These are phyloP conservation scores for Podospora bellae-mahoneyi DNA, from an alignment of 495 filamentous ascomycete genomes.

Conservation along the genomic window DNA sequence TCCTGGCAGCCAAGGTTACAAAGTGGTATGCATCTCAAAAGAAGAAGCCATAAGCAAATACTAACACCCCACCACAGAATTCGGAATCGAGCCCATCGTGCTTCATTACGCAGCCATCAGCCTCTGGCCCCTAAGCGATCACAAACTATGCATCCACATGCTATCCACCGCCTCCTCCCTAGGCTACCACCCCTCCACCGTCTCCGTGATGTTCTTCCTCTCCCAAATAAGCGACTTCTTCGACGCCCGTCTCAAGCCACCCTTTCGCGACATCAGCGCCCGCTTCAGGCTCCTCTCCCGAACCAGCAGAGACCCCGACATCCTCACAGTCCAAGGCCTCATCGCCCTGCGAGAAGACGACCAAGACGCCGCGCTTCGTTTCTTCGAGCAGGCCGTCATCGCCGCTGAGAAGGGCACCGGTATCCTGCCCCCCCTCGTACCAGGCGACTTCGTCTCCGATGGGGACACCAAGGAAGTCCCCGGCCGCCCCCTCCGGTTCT, in stretches of 20 bases:
- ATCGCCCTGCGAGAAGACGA: conserved; percentile 1
- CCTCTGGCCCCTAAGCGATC: background rate
- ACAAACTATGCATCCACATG: conserved; percentile 24
- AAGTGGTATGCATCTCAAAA: background rate
- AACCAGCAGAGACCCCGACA: conserved; percentile 18
- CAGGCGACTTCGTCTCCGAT: background rate
- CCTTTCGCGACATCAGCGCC: conserved; percentile 3
- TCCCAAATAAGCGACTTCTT: background rate
- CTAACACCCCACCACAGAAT: background rate
- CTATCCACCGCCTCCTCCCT: conserved; percentile 26
- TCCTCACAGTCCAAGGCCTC: conserved; percentile 24
- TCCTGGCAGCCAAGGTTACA: background rate
- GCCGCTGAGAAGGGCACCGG: conserved; percentile 1
- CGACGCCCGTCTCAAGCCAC: background rate
- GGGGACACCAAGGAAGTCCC: background rate
- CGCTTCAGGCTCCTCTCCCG: conserved; percentile 16
- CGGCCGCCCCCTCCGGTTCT: background rate
- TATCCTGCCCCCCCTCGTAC: background rate
- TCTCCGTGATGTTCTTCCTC: conserved; percentile 21
- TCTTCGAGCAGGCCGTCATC: conserved; percentile 27
- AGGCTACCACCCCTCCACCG: conserved; percentile 27
- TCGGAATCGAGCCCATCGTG: background rate
- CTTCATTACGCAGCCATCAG: conserved; percentile 21
- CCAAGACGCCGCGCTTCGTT: conserved; percentile 15
- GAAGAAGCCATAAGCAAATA: background rate